phyloP scores from a whole-genome alignment of 257 asterid species.

The Penstemon eatonii region DNA sequence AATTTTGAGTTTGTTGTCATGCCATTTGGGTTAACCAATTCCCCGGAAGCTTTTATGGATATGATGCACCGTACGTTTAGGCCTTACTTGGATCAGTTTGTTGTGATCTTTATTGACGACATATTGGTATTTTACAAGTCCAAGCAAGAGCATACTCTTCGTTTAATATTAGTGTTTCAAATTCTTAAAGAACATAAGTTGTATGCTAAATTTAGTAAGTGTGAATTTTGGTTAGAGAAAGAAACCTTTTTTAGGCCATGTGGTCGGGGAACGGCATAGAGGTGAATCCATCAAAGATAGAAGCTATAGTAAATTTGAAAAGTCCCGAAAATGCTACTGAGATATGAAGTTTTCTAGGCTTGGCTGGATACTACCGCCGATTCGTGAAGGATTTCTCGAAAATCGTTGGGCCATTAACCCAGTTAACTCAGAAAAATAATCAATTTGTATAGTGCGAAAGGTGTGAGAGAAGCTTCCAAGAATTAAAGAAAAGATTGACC shows the following conservation, averaged over 20 bases:
- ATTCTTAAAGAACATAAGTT: background rate
- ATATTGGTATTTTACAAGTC: too few relatives aligned
- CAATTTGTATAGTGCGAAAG: background rate
- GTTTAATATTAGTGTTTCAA: too few relatives aligned
- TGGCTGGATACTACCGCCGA: background rate
- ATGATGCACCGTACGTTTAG: too few relatives aligned
- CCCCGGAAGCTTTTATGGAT: too few relatives aligned
- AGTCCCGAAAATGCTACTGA: too few relatives aligned
- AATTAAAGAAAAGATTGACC: background rate
- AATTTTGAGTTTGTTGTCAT: too few relatives aligned
- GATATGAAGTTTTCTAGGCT: background rate
- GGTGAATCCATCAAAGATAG: background rate
- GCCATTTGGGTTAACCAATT: too few relatives aligned
- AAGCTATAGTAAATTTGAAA: too few relatives aligned
- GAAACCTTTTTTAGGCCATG: background rate
- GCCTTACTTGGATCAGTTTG: too few relatives aligned
- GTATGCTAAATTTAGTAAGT: background rate
- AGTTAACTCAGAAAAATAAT: background rate
- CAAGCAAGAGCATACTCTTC: too few relatives aligned
- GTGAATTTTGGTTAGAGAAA: background rate
- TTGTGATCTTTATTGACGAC: too few relatives aligned
- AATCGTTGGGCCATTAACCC: background rate
- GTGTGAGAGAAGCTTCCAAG: background rate
- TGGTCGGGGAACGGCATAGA: background rate
- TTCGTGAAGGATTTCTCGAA: background rate